Evolutionary conservation across 768 basidiomycete genomes (phyloP).

Genomic region (Trametes punicea): DNA sequence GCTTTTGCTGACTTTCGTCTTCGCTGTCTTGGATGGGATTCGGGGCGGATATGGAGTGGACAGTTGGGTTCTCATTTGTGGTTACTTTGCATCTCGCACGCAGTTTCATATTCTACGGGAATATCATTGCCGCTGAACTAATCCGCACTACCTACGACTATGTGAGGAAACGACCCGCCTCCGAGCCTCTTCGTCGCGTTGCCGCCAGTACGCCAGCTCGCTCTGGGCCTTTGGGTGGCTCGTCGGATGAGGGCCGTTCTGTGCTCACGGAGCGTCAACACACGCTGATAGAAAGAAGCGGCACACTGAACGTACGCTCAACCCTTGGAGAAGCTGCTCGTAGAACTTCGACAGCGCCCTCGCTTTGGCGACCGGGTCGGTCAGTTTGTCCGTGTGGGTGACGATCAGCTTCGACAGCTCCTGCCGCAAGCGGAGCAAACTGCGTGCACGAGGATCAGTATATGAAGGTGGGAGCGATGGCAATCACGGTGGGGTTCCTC

Average conservation of each 20-base stretch:
- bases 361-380: constrained; percentile 57
- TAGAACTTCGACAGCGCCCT: constrained; percentile 72
- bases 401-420: constrained; percentile 77
- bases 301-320: constrained; percentile 63
- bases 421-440: constrained; percentile 79
- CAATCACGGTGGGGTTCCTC: not conserved
- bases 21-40: not conserved
- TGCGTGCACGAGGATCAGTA: constrained; percentile 29
- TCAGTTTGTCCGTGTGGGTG: constrained; percentile 66
- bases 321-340: constrained; percentile 68
- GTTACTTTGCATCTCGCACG: not conserved
- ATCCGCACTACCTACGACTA: constrained; percentile 10
- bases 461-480: not conserved
- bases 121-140: not conserved
- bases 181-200: constrained; percentile 76
- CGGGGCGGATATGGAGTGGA: constrained; percentile 1
- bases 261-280: constrained; percentile 1
- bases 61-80: not conserved
- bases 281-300: not conserved
- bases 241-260: constrained; percentile 67
- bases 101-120: not conserved
- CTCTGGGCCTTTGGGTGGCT: constrained; percentile 84
- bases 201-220: constrained; percentile 84
- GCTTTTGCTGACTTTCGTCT: not conserved
- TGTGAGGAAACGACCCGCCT: constrained; percentile 31